These are phyloP conservation scores for Fusarium brachygibbosum DNA, from an alignment of 2,329 filamentous ascomycete genomes.

Conservation along the genomic window DNA sequence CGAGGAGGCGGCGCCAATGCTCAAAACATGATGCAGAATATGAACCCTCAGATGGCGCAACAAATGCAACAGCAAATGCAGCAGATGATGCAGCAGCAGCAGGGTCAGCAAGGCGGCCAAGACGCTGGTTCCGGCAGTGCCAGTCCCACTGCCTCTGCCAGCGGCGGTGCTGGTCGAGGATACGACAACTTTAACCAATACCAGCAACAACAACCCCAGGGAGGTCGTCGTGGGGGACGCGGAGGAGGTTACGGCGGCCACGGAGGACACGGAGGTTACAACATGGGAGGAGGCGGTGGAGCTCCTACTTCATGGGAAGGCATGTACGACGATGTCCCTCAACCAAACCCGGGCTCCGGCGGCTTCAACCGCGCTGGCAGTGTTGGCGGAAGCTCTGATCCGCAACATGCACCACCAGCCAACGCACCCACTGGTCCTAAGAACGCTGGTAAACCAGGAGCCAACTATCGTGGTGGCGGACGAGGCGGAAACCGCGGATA, in stretches of 20 bases:
- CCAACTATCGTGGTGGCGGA: slow-evolving; percentile 93
- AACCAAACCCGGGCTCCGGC: slow-evolving; percentile 70
- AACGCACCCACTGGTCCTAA: slow-evolving; percentile 92
- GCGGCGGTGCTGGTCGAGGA: slow-evolving; percentile 48
- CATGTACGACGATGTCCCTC: slow-evolving; percentile 97
- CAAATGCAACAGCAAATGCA: slow-evolving; percentile 69
- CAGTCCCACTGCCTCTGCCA: slow-evolving; percentile 30
- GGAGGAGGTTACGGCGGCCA: slow-evolving; percentile 50
- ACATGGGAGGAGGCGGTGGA: slow-evolving; percentile 61
- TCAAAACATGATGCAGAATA: slow-evolving; percentile 59
- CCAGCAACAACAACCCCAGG: slow-evolving; percentile 61
- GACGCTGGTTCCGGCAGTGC: slow-evolving; percentile 47
- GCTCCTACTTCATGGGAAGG: slow-evolving; percentile 94
- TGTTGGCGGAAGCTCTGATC: slow-evolving; percentile 58
- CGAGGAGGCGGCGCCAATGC: slow-evolving; percentile 55
- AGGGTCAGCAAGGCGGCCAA: slow-evolving; percentile 51
- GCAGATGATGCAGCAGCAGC: slow-evolving; percentile 59
- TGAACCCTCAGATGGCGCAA: slow-evolving; percentile 69
- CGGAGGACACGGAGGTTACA: slow-evolving; percentile 52
- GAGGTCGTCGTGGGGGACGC: slow-evolving; percentile 51
- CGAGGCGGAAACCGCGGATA: slow-evolving; percentile 80
- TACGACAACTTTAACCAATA: slow-evolving; percentile 55
- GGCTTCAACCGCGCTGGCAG: slow-evolving; percentile 60
- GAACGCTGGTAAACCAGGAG: slow-evolving; percentile 91
- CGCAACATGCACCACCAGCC: slow-evolving; percentile 63